These are phyloP conservation scores for Lentinula aciculospora DNA, from an alignment of 768 basidiomycete species.

Conservation along the genomic window DNA sequence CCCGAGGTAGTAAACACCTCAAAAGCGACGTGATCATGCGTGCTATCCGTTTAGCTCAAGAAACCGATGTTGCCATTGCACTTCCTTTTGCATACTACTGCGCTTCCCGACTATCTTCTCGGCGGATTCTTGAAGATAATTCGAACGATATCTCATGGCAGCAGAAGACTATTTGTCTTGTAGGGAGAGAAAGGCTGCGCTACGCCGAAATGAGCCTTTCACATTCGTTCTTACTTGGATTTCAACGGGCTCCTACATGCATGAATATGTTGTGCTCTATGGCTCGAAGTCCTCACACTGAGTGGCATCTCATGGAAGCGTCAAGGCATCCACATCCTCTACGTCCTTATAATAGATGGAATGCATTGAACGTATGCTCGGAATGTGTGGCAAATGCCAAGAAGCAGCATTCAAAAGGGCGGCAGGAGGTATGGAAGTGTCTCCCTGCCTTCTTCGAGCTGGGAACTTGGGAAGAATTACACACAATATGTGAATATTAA, in stretches of 20 bases:
- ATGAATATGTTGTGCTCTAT: slow-evolving; percentile 23
- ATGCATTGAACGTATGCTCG: slow-evolving; percentile 15
- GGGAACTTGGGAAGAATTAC: slow-evolving; percentile 13
- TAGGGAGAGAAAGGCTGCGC: slow-evolving; percentile 35
- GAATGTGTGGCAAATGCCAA: slow-evolving; percentile 15
- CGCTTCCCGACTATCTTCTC: slow-evolving; percentile 34
- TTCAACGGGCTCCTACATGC: slow-evolving; percentile 27
- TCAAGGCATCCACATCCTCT: slow-evolving; percentile 23
- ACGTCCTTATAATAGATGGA: slow-evolving; percentile 12
- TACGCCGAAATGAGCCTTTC: slow-evolving; percentile 36
- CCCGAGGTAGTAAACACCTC: slow-evolving; percentile 19
- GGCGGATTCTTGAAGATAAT: slow-evolving; percentile 30
- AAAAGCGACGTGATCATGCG: slow-evolving; percentile 37
- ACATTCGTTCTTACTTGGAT: slow-evolving; percentile 35
- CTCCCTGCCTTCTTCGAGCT: slow-evolving; percentile 18
- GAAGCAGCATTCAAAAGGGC: slow-evolving; percentile 15
- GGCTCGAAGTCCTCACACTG: slow-evolving; percentile 32
- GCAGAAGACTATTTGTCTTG: slow-evolving; percentile 31
- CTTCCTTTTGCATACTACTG: slow-evolving; percentile 49
- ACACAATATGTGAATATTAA: background rate
- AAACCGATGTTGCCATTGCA: slow-evolving; percentile 30
- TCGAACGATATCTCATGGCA: slow-evolving; percentile 31
- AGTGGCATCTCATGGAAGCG: slow-evolving; percentile 38
- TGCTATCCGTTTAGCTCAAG: slow-evolving; percentile 36
- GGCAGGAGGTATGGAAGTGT: slow-evolving; percentile 18